Percentiles rank a stretch among this genome's conserved stretches.
Conservation (phyloP, 2,329 filamentous ascomycete genomes). For the Tolypocladium paradoxum region DNA sequence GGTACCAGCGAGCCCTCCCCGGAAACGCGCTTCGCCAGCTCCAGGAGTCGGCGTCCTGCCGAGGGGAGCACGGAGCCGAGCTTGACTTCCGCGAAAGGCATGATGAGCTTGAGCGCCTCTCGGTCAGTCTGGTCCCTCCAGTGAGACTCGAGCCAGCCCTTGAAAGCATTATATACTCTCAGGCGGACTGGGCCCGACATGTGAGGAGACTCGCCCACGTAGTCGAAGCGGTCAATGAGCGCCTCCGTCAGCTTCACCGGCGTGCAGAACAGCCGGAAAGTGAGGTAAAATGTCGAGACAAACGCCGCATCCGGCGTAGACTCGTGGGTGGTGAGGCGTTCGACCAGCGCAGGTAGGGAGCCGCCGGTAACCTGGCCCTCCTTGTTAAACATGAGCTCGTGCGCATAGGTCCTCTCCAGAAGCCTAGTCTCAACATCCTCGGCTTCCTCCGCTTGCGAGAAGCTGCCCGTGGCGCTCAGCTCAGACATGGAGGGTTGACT, state of each 20-base stretch:
- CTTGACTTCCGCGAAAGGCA: constrained; percentile 67
- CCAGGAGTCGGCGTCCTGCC: constrained; percentile 69
- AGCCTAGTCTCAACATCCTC: constrained; percentile 73
- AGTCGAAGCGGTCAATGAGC: constrained; percentile 86
- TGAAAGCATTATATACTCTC: constrained; percentile 92
- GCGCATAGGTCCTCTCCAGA: constrained; percentile 84
- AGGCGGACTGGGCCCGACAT: constrained; percentile 72
- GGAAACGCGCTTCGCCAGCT: constrained; percentile 69
- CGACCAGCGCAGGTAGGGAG: constrained; percentile 81
- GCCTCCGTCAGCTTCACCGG: constrained; percentile 68
- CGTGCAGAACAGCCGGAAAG: constrained; percentile 85
- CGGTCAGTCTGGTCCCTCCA: constrained; percentile 79
- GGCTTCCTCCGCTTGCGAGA: constrained; percentile 58
- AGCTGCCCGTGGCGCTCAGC: constrained; percentile 55
- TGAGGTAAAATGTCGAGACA: constrained; percentile 90
- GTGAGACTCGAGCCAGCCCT: constrained; percentile 93
- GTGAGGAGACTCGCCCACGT: constrained; percentile 67
- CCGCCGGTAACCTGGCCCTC: constrained; percentile 92
- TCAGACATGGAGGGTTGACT: constrained; percentile 56
- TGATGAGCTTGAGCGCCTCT: constrained; percentile 63
- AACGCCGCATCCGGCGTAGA: constrained; percentile 87
- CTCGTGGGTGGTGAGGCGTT: constrained; percentile 86
- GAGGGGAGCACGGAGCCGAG: constrained; percentile 59
- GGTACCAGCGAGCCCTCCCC: constrained; percentile 68
- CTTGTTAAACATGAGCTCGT: constrained; percentile 88